Evolutionary conservation across 805 yeast genomes (phyloP), one percentile per base, ranked within the genome.

Genomic region (Teunomyces gatunensis): DNA sequence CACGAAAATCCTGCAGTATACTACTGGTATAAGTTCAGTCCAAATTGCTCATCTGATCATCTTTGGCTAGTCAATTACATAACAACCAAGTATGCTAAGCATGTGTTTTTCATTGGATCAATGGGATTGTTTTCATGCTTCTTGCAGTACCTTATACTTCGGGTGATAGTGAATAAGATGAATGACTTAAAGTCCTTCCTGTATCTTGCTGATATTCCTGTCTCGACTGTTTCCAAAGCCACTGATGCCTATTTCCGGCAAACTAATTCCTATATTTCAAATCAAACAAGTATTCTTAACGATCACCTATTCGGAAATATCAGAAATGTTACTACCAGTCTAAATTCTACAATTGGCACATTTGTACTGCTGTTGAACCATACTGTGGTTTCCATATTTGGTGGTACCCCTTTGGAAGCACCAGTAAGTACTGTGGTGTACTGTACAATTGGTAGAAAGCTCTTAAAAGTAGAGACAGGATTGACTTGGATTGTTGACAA

Each of bases 381-480:
- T 3, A 81, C 82, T 0, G 63, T 94, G 5, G 72, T 73, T 25
- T 71, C 74, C 6, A 73, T 83, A 0, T 90, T 94, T 65, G 81
- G 83, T 4, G 75, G 75, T 2, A 89, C 97, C 0, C 78, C 86
- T 0, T 67, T 92, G 9, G 79, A 82, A 41, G 61, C 61, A 1
- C 87, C 95, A 0, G 73, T 89, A 40, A 74, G 76, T 25, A 75
- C 84, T 0, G 81, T 89, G 0, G 86, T 91, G 3, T 81, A 84
- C 28, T 92, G 99, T 68, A 80, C 88, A 2, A 72, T 94, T 33
- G 92, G 88, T 13, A 73, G 85, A 42, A 94, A 92, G 57, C 63
- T 92, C 5, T 73, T 73, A 11, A 73, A 77, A 18, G 70, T 89
- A 2, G 87, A 87, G 52, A 60, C 78, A 27, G 98, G 95, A 0